These are phyloP conservation scores for Umbilicaria muhlenbergii DNA, from an alignment of 495 filamentous ascomycete genomes.

Conservation along the genomic window DNA sequence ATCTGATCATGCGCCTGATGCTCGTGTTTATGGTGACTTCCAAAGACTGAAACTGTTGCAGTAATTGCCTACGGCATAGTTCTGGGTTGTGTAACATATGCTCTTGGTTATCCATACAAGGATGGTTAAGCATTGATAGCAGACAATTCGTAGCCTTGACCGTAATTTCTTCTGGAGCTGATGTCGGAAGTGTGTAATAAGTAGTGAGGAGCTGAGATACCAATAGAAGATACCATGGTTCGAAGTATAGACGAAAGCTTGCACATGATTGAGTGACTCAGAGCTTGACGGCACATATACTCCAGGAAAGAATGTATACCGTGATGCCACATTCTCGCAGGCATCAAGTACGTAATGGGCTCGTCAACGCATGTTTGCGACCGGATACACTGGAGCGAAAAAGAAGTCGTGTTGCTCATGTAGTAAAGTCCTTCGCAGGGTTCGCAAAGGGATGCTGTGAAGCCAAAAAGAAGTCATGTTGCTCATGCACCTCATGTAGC, in stretches of 20 bases:
- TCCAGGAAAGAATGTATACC: constrained; percentile 35
- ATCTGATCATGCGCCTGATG: too few relatives aligned
- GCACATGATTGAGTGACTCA: constrained; percentile 33
- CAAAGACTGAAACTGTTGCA: too few relatives aligned
- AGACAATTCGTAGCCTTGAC: too few relatives aligned
- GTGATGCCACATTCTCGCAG: constrained; percentile 35
- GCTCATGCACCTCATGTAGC: constrained; percentile 26
- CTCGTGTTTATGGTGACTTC: too few relatives aligned
- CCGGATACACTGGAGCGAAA: constrained; percentile 13
- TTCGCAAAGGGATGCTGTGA: constrained; percentile 32
- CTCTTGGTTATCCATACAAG: too few relatives aligned
- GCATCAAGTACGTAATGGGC: constrained; percentile 27
- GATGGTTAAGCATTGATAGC: too few relatives aligned
- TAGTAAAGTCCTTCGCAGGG: too few relatives aligned
- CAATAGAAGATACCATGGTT: background rate
- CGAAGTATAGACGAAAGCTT: constrained; percentile 35
- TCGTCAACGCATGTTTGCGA: constrained; percentile 10
- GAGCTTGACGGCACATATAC: constrained; percentile 25
- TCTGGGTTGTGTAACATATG: too few relatives aligned
- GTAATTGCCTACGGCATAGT: too few relatives aligned
- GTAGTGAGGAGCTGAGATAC: constrained; percentile 4
- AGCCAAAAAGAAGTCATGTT: constrained; percentile 33
- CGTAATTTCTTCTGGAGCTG: constrained; percentile 63
- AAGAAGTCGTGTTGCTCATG: too few relatives aligned
- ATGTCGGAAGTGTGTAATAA: constrained; percentile 42